A percentile compares a stretch with the other conserved stretches of the same genome.
Conservation (phyloP, 139 green algal species). For the Parachlorella kessleri region DNA sequence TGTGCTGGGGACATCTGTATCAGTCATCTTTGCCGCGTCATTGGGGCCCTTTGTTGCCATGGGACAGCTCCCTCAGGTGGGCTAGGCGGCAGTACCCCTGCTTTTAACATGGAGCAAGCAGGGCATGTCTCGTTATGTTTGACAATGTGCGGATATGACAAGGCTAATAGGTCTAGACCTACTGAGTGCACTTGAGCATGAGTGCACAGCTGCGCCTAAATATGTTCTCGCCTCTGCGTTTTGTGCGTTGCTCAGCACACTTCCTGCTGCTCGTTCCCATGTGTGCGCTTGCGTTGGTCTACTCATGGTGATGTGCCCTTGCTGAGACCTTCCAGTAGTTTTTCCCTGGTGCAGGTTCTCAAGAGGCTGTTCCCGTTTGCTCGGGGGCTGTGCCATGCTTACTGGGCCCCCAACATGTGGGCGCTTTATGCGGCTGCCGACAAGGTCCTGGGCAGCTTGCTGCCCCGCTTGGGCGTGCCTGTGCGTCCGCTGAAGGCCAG, state of each 20-base stretch:
- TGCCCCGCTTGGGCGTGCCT: constrained; percentile 29
- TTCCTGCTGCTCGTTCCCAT: background rate
- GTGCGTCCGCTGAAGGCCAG: constrained; percentile 18
- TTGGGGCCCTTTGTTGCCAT: constrained; percentile 77
- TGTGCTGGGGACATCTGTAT: constrained; percentile 50
- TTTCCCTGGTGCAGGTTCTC: constrained; percentile 43
- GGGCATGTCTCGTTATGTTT: too few relatives aligned
- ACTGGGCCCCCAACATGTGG: constrained; percentile 97
- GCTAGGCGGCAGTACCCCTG: background rate
- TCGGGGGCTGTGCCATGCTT: constrained; percentile 89
- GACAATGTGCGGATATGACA: too few relatives aligned
- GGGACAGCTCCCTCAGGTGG: constrained; percentile 55
- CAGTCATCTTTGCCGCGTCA: constrained; percentile 53
- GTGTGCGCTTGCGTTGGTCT: background rate
- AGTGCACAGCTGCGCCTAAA: too few relatives aligned
- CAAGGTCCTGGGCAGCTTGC: constrained; percentile 56
- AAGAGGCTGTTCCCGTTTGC: constrained; percentile 91
- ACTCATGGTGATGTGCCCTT: too few relatives aligned
- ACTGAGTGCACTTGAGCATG: too few relatives aligned
- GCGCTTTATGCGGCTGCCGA: constrained; percentile 87
- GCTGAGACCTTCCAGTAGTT: too few relatives aligned
- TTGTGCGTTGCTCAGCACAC: background rate
- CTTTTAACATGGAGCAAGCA: too few relatives aligned
- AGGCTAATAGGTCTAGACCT: too few relatives aligned
- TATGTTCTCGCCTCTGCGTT: background rate